Evolutionary conservation across 768 basidiomycete species (phyloP).

Genomic region (Boletus speciosus): DNA sequence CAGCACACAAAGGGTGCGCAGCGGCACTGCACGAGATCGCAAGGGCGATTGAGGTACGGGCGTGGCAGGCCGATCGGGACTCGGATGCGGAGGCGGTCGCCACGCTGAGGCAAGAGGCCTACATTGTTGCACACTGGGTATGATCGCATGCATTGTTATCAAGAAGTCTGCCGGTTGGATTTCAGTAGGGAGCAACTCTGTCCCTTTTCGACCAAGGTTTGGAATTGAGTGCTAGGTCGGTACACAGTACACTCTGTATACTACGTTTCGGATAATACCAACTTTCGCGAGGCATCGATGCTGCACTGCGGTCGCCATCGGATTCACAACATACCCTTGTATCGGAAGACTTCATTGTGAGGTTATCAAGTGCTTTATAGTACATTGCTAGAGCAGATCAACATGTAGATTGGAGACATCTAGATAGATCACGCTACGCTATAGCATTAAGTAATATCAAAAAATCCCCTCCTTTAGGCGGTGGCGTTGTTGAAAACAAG

Average conservation of each 20-base stretch:
- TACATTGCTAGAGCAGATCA: slow-evolving; percentile 12
- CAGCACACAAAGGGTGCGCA: slow-evolving; percentile 62
- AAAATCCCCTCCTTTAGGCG: background rate
- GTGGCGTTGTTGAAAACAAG: slow-evolving; percentile 84
- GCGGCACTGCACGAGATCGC: slow-evolving; percentile 65
- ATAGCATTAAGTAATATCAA: slow-evolving; percentile 5
- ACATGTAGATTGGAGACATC: slow-evolving; percentile 1
- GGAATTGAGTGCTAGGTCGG: background rate
- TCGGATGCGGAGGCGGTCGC: slow-evolving; percentile 66
- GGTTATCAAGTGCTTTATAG: background rate
- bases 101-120: slow-evolving; percentile 68
- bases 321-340: background rate
- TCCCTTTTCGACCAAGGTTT: background rate
- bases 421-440: background rate
- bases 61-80: slow-evolving; percentile 69
- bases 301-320: too few species aligned
- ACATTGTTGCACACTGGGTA: slow-evolving; percentile 41
- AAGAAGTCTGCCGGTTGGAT: slow-evolving; percentile 10
- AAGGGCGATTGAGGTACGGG: slow-evolving; percentile 54
- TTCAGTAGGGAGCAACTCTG: background rate
- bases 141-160: slow-evolving; percentile 4
- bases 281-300: too few species aligned
- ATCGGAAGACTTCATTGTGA: background rate
- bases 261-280: background rate
- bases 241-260: background rate